Evolutionary conservation across 1,284 basidiomycete genomes (phyloP).

Genomic region (Pseudozyma sp.): DNA sequence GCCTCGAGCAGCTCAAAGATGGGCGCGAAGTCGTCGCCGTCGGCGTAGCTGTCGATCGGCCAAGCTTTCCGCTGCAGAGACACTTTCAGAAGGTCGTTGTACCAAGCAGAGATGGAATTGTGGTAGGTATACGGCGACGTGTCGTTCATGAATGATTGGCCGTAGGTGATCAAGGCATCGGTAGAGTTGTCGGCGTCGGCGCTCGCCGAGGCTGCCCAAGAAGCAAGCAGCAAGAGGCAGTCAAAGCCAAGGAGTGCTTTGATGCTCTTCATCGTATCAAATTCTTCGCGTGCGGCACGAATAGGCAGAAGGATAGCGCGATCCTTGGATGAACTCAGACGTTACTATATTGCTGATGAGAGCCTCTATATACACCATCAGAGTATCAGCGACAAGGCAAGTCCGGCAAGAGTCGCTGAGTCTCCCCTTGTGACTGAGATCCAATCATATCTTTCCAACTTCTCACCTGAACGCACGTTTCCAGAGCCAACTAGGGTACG

Average conservation of each 20-base stretch:
- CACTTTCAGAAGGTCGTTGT: constrained; percentile 31
- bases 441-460: no score
- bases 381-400: no score
- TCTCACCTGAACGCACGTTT: no score
- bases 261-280: constrained; percentile 6
- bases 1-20: constrained; percentile 24
- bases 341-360: no score
- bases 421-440: no score
- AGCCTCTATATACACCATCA: no score
- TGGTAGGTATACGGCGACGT: constrained; percentile 32
- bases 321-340: no score
- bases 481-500: no score
- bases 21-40: constrained; percentile 31
- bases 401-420: no score
- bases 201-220: not conserved
- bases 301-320: not conserved
- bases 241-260: not conserved
- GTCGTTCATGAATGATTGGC: constrained; percentile 24
- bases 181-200: constrained; percentile 22
- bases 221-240: constrained; percentile 1
- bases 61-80: constrained; percentile 36
- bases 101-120: constrained; percentile 35
- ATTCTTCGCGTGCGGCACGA: not conserved
- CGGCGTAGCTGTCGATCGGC: constrained; percentile 35
- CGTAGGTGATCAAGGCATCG: constrained; percentile 30